Evolutionary conservation across 495 filamentous ascomycete genomes (phyloP).

Genomic region (Trichodelitschia bisporula): DNA sequence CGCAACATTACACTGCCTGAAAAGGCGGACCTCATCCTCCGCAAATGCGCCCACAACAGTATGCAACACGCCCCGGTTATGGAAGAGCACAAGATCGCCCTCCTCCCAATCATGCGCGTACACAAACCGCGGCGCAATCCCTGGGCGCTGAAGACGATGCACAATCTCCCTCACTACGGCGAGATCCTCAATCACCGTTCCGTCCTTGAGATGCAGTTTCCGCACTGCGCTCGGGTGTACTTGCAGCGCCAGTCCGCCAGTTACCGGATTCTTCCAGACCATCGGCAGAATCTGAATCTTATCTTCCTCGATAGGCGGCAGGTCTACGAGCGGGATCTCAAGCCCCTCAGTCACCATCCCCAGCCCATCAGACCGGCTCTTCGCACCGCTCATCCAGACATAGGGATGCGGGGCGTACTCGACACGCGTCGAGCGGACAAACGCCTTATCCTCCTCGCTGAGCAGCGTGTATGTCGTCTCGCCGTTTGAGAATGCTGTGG

Average conservation of each 20-base stretch:
- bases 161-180: slow-evolving; percentile 37
- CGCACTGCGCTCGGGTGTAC: slow-evolving; percentile 43
- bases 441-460: slow-evolving; percentile 35
- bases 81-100: slow-evolving; percentile 47
- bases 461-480: slow-evolving; percentile 39
- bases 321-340: slow-evolving; percentile 27
- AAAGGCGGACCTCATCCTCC: slow-evolving; percentile 42
- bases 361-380: slow-evolving; percentile 37
- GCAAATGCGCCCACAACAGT: slow-evolving; percentile 49
- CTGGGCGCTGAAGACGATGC: slow-evolving; percentile 43
- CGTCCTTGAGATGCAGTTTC: slow-evolving; percentile 34
- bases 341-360: slow-evolving; percentile 35
- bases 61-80: slow-evolving; percentile 48
- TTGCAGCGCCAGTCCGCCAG: slow-evolving; percentile 40
- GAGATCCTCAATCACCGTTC: slow-evolving; percentile 38
- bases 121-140: slow-evolving; percentile 37
- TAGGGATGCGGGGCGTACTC: slow-evolving; percentile 58
- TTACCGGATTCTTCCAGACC: slow-evolving; percentile 47
- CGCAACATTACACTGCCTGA: slow-evolving; percentile 54
- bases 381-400: slow-evolving; percentile 47
- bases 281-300: slow-evolving; percentile 47
- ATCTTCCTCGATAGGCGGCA: slow-evolving; percentile 34
- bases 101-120: slow-evolving; percentile 55
- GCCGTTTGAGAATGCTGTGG: slow-evolving; percentile 48
- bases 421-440: slow-evolving; percentile 34